Percentiles rank a stretch among this genome's conserved stretches.
Conservation (phyloP, 2,329 filamentous ascomycete species). For the Xylariomycetidae sp. region DNA sequence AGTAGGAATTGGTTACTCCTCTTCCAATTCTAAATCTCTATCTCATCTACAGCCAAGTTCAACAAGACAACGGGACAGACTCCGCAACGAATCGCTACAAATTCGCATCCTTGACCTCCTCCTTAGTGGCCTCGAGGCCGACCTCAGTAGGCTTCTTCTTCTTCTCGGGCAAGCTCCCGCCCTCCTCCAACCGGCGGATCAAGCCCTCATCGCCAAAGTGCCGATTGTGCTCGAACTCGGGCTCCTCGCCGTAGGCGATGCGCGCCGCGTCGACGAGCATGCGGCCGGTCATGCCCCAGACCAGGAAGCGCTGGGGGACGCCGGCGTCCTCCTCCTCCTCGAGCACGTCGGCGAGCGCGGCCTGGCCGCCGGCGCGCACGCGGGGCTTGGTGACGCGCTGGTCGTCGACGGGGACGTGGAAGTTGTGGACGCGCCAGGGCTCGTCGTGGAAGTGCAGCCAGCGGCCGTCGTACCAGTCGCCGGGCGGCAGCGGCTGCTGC, state of each 20-base stretch:
- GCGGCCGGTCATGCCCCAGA: slow-evolving; percentile 92
- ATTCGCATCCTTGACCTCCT: slow-evolving; percentile 34
- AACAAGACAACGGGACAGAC: too few species aligned
- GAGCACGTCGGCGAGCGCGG: slow-evolving; percentile 13
- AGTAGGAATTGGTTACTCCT: too few species aligned
- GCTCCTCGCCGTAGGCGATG: slow-evolving; percentile 74
- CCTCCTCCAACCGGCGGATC: slow-evolving; percentile 38
- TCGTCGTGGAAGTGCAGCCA: slow-evolving; percentile 76
- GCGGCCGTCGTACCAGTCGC: slow-evolving; percentile 76
- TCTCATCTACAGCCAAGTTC: too few species aligned
- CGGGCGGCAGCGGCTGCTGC: slow-evolving; percentile 36
- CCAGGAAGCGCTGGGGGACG: slow-evolving; percentile 59
- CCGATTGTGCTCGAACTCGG: slow-evolving; percentile 69
- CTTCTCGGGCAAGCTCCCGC: slow-evolving; percentile 43
- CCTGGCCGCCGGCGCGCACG: slow-evolving; percentile 20
- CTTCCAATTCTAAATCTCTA: too few species aligned
- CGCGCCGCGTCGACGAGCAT: slow-evolving; percentile 85
- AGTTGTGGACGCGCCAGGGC: slow-evolving; percentile 85
- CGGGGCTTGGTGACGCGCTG: slow-evolving; percentile 60
- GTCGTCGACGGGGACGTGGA: slow-evolving; percentile 74
- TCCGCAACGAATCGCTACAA: too few species aligned
- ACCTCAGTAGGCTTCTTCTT: slow-evolving; percentile 26
- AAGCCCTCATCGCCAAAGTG: slow-evolving; percentile 48
- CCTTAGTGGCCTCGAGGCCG: slow-evolving; percentile 26
- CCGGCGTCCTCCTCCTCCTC: slow-evolving; percentile 36